These are phyloP conservation scores for Allium sativum DNA, from an alignment of 106 monocot genomes.

Conservation along the genomic window DNA sequence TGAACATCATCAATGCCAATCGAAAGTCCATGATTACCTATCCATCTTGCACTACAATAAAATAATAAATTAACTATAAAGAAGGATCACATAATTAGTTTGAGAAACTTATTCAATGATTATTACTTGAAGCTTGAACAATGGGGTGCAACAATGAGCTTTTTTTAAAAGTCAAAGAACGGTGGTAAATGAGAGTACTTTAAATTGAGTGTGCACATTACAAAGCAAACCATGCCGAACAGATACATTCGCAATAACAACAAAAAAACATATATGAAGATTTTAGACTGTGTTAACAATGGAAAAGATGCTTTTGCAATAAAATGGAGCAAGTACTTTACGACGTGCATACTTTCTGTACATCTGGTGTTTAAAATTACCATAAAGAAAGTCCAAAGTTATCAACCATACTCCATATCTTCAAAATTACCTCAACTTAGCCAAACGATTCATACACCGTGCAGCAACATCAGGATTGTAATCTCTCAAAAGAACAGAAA, in stretches of 20 bases:
- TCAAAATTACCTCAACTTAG: conserved; percentile 72
- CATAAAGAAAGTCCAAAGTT: background rate
- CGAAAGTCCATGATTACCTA: conserved; percentile 98
- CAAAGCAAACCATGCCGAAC: too few species aligned
- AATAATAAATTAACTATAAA: background rate
- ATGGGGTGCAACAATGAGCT: too few species aligned
- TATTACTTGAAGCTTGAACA: too few species aligned
- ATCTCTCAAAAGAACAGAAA: conserved; percentile 86
- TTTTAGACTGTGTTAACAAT: too few species aligned
- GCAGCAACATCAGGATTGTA: conserved; percentile 95
- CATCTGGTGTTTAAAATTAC: background rate
- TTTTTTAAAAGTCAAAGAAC: too few species aligned
- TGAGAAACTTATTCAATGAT: too few species aligned
- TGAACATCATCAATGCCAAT: conserved; percentile 96
- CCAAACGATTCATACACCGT: conserved; percentile 90
- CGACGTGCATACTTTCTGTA: background rate
- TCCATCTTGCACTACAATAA: conserved; percentile 86
- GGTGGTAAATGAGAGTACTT: too few species aligned
- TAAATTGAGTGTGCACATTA: too few species aligned
- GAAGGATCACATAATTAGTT: too few species aligned
- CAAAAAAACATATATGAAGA: too few species aligned
- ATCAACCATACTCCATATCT: background rate
- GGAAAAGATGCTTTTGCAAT: too few species aligned
- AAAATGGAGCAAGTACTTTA: background rate
- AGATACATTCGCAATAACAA: too few species aligned